Evolutionary conservation across 2,329 filamentous ascomycete species (phyloP).

Genomic region (Neodidymelliopsis sp.): DNA sequence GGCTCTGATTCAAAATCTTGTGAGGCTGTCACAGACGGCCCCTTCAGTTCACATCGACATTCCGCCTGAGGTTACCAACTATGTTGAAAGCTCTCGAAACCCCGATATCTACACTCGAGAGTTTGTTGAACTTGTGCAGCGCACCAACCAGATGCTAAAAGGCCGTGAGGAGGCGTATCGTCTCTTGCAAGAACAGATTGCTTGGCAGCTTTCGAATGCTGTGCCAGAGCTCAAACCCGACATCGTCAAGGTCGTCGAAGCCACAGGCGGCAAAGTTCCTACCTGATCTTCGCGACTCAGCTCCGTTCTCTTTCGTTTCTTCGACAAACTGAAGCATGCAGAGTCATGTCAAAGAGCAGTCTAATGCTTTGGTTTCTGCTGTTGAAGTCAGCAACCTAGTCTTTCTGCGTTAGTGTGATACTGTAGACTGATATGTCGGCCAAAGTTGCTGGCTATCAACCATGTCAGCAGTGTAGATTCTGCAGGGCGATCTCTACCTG

Average conservation of each 20-base stretch:
- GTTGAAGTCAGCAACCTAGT: too few relatives aligned
- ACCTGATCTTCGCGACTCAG: conserved; percentile 19
- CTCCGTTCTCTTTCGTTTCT: too few relatives aligned
- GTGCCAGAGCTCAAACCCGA: conserved; percentile 65
- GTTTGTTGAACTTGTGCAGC: conserved; percentile 69
- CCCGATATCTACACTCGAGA: conserved; percentile 73
- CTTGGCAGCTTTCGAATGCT: conserved; percentile 63
- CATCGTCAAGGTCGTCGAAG: conserved; percentile 59
- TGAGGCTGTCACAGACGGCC: conserved; percentile 59
- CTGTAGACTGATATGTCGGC: too few relatives aligned
- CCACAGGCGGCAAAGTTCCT: conserved; percentile 51
- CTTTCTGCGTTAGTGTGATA: too few relatives aligned
- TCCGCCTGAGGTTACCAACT: conserved; percentile 68
- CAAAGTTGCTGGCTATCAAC: too few relatives aligned
- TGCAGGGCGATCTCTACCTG: too few relatives aligned
- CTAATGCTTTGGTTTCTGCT: too few relatives aligned
- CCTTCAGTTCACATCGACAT: conserved; percentile 61
- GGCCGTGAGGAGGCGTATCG: conserved; percentile 67
- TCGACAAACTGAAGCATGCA: too few relatives aligned
- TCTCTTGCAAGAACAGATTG: conserved; percentile 65
- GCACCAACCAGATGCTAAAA: conserved; percentile 68
- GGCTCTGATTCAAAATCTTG: conserved; percentile 62
- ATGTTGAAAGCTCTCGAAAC: conserved; percentile 69
- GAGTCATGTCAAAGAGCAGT: too few relatives aligned
- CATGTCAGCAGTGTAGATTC: too few relatives aligned